Conservation (phyloP, 805 yeast species). For the Wickerhamiella parazyma region DNA sequence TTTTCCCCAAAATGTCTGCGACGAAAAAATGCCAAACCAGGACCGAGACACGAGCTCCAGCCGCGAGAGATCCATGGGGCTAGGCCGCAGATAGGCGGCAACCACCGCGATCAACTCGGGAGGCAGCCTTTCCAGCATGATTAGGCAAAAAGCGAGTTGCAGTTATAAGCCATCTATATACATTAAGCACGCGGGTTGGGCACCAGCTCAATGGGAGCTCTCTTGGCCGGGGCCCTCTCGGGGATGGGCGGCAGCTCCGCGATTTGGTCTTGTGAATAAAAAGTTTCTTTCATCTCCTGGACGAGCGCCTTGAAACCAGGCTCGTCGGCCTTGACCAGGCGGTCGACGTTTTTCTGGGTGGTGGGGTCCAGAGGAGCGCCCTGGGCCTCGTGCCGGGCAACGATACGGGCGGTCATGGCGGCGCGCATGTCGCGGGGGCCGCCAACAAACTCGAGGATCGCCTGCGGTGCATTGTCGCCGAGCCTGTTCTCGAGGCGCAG, state of each 20-base stretch:
- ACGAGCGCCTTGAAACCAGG: conserved; percentile 54
- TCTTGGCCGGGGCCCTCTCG: neutral
- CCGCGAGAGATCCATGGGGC: neutral
- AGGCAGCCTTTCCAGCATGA: neutral
- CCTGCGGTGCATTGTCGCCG: conserved; percentile 84
- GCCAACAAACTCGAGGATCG: conserved; percentile 77
- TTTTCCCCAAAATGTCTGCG: neutral
- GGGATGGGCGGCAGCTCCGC: conserved; percentile 4
- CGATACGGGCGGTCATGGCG: conserved; percentile 68
- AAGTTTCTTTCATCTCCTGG: conserved; percentile 37
- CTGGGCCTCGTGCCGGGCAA: conserved; percentile 65
- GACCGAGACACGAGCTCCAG: neutral
- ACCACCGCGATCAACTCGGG: neutral
- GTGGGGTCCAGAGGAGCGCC: conserved; percentile 38
- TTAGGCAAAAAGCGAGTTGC: neutral
- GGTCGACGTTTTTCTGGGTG: conserved; percentile 44
- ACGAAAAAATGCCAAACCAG: neutral
- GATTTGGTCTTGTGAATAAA: conserved; percentile 25
- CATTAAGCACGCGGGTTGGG: conserved; percentile 1
- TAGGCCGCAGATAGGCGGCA: neutral
- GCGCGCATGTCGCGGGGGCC: conserved; percentile 55
- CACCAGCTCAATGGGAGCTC: conserved; percentile 8
- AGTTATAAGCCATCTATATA: neutral
- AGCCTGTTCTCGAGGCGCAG: conserved; percentile 70
- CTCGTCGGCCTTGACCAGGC: conserved; percentile 35